phyloP scores from a whole-genome alignment of 495 filamentous ascomycete species.

The Penicillium alfredii region DNA sequence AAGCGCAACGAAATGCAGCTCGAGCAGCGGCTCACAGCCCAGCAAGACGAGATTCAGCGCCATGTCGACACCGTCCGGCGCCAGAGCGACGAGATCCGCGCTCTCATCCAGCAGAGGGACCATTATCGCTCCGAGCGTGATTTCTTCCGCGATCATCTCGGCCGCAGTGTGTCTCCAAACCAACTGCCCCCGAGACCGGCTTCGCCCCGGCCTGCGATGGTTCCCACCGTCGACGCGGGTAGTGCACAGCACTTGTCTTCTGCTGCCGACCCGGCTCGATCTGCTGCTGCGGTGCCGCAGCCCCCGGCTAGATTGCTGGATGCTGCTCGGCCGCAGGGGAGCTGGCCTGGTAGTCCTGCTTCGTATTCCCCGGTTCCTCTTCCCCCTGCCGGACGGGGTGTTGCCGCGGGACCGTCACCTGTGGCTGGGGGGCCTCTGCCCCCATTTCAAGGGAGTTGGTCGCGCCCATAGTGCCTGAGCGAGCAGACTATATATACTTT shows the following conservation, averaged over 20 bases:
- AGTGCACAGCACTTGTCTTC: no score
- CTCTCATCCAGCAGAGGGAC: constrained; percentile 47
- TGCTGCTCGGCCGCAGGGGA: constrained; percentile 9
- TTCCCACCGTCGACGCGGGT: no score
- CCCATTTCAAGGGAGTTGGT: constrained; percentile 21
- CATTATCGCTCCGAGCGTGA: constrained; percentile 56
- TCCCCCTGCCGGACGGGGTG: constrained; percentile 4
- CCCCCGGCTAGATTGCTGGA: constrained; percentile 14
- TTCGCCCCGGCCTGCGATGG: constrained; percentile 27
- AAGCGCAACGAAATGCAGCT: constrained; percentile 85
- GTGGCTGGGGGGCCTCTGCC: constrained; percentile 17
- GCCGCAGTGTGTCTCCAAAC: constrained; percentile 43
- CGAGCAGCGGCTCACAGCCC: constrained; percentile 49
- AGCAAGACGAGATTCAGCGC: constrained; percentile 54
- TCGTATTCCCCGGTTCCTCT: constrained; percentile 12
- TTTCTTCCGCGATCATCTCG: constrained; percentile 58
- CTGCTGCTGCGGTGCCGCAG: no score
- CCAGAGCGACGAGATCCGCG: constrained; percentile 54
- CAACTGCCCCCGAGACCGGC: constrained; percentile 37
- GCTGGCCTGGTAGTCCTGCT: constrained; percentile 18
- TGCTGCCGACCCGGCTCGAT: constrained; percentile 6
- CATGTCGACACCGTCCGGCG: constrained; percentile 48
- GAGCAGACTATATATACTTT: background rate
- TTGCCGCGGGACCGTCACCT: constrained; percentile 7
- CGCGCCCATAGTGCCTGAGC: constrained; percentile 4